Evolutionary conservation across 306 rosid species (phyloP).

Genomic region (Quercus mongolica): DNA sequence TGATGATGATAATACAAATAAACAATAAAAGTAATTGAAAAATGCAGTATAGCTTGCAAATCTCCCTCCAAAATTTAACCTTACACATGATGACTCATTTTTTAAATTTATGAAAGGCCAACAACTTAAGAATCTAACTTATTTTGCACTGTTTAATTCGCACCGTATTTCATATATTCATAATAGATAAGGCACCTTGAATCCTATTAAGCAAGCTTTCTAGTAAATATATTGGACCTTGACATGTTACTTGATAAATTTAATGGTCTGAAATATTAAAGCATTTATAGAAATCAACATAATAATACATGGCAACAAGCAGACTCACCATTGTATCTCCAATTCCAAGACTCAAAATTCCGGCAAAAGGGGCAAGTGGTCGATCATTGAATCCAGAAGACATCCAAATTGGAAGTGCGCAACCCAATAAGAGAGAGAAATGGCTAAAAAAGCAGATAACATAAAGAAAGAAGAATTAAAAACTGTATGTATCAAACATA

Average conservation of each 20-base stretch:
- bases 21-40: background rate
- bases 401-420: slow-evolving; percentile 95
- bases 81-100: background rate
- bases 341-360: slow-evolving; percentile 89
- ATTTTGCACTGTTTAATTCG: background rate
- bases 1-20: too few species aligned
- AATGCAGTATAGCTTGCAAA: background rate
- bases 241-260: background rate
- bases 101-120: background rate
- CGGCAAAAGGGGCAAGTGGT: slow-evolving; percentile 92
- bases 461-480: slow-evolving; percentile 14
- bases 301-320: background rate
- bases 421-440: slow-evolving; percentile 89
- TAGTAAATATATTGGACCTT: background rate
- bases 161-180: background rate
- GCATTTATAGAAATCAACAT: background rate
- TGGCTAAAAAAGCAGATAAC: slow-evolving; percentile 52
- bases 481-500: slow-evolving; percentile 17
- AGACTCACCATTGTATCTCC: slow-evolving; percentile 89
- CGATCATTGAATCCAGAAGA: slow-evolving; percentile 83
- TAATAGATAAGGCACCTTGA: background rate
- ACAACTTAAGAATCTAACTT: background rate
- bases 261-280: background rate
- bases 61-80: background rate
- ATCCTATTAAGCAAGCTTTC: background rate